A percentile compares a stretch with the other conserved stretches of the same genome.
Conservation (phyloP, 2,329 filamentous ascomycete species). For the Fusarium algeriense region DNA sequence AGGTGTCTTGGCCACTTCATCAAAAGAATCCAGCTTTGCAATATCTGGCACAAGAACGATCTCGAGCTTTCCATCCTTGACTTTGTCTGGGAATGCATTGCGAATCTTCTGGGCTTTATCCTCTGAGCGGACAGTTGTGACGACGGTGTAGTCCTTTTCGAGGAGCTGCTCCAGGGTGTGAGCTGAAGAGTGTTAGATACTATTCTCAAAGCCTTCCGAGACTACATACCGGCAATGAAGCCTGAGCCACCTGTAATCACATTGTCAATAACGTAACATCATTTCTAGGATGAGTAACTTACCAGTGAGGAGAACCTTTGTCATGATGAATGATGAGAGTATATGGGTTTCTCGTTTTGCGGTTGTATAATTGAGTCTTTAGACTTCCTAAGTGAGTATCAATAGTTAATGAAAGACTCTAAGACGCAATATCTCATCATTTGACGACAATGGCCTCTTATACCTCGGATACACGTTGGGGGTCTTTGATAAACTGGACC, state of each 20-base stretch:
- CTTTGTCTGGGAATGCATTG: slow-evolving; percentile 57
- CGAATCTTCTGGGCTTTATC: slow-evolving; percentile 66
- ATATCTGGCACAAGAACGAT: slow-evolving; percentile 81
- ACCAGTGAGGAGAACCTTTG: slow-evolving; percentile 52
- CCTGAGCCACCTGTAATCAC: slow-evolving; percentile 50
- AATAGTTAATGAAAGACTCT: background rate
- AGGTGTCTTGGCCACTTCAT: slow-evolving; percentile 66
- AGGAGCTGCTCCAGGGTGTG: slow-evolving; percentile 68
- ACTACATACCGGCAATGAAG: slow-evolving; percentile 52
- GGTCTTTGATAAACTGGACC: slow-evolving; percentile 31
- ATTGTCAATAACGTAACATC: slow-evolving; percentile 14
- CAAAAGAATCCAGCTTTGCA: slow-evolving; percentile 78
- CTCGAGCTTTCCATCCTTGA: slow-evolving; percentile 58
- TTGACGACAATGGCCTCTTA: slow-evolving; percentile 26
- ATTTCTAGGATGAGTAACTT: background rate
- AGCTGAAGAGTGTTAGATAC: slow-evolving; percentile 51
- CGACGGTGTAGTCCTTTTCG: slow-evolving; percentile 62
- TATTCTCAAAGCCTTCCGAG: no score
- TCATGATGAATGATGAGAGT: slow-evolving; percentile 37
- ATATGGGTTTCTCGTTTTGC: background rate
- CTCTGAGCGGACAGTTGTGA: slow-evolving; percentile 68
- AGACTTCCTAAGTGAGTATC: background rate
- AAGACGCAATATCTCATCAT: background rate
- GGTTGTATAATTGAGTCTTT: background rate
- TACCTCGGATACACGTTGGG: slow-evolving; percentile 13